These are phyloP conservation scores for Tylopilus vinaceipallidus DNA, from an alignment of 768 basidiomycete species.

Conservation along the genomic window DNA sequence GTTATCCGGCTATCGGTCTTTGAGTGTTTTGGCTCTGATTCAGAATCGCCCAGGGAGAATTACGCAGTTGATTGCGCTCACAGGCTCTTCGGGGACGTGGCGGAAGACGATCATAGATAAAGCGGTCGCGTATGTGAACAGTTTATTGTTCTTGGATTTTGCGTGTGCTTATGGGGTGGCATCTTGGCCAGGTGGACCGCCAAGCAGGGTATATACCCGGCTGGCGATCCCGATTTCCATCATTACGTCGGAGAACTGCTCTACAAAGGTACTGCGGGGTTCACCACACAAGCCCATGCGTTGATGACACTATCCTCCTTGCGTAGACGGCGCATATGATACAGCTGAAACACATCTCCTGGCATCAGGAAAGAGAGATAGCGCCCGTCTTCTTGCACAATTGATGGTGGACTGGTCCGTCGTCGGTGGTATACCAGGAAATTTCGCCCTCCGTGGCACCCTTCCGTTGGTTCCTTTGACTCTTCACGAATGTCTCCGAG, in stretches of 20 bases:
- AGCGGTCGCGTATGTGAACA: slow-evolving; percentile 70
- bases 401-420: slow-evolving; percentile 84
- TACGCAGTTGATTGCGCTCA: slow-evolving; percentile 88
- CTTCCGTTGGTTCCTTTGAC: slow-evolving; percentile 61
- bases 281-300: background rate
- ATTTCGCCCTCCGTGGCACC: slow-evolving; percentile 81
- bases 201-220: slow-evolving; percentile 72
- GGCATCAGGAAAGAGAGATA: slow-evolving; percentile 84
- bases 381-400: slow-evolving; percentile 80
- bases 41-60: slow-evolving; percentile 58
- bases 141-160: slow-evolving; percentile 6
- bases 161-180: slow-evolving; percentile 15
- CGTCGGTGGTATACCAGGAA: slow-evolving; percentile 50
- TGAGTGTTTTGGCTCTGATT: background rate
- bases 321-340: slow-evolving; percentile 69
- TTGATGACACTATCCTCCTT: slow-evolving; percentile 1
- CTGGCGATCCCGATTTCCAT: slow-evolving; percentile 85
- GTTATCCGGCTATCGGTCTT: slow-evolving; percentile 23
- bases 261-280: slow-evolving; percentile 61
- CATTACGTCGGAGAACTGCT: slow-evolving; percentile 89
- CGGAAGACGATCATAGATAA: slow-evolving; percentile 87
- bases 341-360: slow-evolving; percentile 81
- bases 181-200: slow-evolving; percentile 72
- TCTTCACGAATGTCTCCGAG: background rate
- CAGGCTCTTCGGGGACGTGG: slow-evolving; percentile 80